Percentiles rank a stretch among this genome's conserved stretches.
Conservation (phyloP, 2,329 filamentous ascomycete species). For the Aureobasidium mangrovei region DNA sequence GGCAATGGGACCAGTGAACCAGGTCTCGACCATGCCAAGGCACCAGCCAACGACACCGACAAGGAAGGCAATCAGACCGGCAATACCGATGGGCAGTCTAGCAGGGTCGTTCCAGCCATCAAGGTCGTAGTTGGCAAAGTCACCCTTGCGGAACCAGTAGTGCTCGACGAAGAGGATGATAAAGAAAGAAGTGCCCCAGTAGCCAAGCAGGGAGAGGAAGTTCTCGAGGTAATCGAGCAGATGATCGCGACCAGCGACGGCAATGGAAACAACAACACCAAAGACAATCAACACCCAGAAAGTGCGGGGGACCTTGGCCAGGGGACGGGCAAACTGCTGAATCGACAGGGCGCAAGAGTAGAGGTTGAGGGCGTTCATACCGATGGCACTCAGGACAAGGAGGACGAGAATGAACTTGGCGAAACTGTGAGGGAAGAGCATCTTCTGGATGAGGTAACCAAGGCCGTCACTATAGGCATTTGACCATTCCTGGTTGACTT, state of each 20-base stretch:
- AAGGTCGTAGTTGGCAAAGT: slow-evolving; percentile 36
- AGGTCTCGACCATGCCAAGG: slow-evolving; percentile 52
- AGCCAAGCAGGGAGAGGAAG: slow-evolving; percentile 39
- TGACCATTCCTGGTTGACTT: slow-evolving; percentile 23
- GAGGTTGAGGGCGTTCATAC: slow-evolving; percentile 34
- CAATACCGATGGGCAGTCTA: slow-evolving; percentile 35
- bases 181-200: slow-evolving; percentile 40
- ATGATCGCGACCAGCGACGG: slow-evolving; percentile 35
- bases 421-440: slow-evolving; percentile 39
- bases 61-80: slow-evolving; percentile 31
- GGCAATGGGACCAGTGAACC: slow-evolving; percentile 51
- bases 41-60: slow-evolving; percentile 38
- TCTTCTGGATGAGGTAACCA: slow-evolving; percentile 39
- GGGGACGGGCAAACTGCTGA: slow-evolving; percentile 40
- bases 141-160: slow-evolving; percentile 34
- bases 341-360: slow-evolving; percentile 38
- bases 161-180: slow-evolving; percentile 40
- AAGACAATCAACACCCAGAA: slow-evolving; percentile 39
- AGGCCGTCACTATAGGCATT: slow-evolving; percentile 36
- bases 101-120: slow-evolving; percentile 38
- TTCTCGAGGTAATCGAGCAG: slow-evolving; percentile 37
- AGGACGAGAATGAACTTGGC: slow-evolving; percentile 40
- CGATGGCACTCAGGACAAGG: slow-evolving; percentile 27
- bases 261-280: slow-evolving; percentile 35
- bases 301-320: slow-evolving; percentile 44